A percentile compares a stretch with the other conserved stretches of the same genome.
Conservation (phyloP, 2,329 filamentous ascomycete genomes). For the Colletotrichum karsti region DNA sequence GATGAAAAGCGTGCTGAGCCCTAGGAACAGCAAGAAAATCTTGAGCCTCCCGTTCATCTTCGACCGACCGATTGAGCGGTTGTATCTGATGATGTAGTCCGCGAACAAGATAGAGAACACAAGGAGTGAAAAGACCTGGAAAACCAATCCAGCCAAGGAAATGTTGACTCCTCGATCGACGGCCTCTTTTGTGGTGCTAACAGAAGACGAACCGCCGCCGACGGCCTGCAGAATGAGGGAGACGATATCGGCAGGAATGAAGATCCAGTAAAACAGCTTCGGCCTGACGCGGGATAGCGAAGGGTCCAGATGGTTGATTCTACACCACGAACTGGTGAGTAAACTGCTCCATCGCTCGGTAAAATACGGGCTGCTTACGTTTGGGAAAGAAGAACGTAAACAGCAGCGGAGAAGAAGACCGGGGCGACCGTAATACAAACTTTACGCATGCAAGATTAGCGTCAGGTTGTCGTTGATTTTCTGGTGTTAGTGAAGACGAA, state of each 20-base stretch:
- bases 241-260: slow-evolving; percentile 59
- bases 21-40: slow-evolving; percentile 58
- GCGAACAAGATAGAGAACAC: slow-evolving; percentile 51
- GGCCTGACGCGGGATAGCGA: slow-evolving; percentile 40
- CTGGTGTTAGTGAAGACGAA: slow-evolving; percentile 33
- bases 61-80: slow-evolving; percentile 35
- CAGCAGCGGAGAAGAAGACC: slow-evolving; percentile 38
- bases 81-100: slow-evolving; percentile 47
- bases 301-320: slow-evolving; percentile 37
- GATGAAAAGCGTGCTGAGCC: slow-evolving; percentile 61
- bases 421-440: slow-evolving; percentile 42
- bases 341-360: accelerated
- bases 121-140: slow-evolving; percentile 59
- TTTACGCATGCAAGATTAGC: slow-evolving; percentile 10
- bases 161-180: slow-evolving; percentile 52
- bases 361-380: background rate
- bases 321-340: background rate
- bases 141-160: slow-evolving; percentile 59
- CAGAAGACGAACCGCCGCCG: slow-evolving; percentile 55
- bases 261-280: slow-evolving; percentile 41
- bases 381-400: slow-evolving; percentile 35
- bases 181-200: slow-evolving; percentile 40
- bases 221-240: slow-evolving; percentile 60
- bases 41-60: slow-evolving; percentile 46
- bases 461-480: too few relatives aligned